These are phyloP conservation scores for Silybum marianum DNA, from an alignment of 129 eudicot genomes.

Conservation along the genomic window DNA sequence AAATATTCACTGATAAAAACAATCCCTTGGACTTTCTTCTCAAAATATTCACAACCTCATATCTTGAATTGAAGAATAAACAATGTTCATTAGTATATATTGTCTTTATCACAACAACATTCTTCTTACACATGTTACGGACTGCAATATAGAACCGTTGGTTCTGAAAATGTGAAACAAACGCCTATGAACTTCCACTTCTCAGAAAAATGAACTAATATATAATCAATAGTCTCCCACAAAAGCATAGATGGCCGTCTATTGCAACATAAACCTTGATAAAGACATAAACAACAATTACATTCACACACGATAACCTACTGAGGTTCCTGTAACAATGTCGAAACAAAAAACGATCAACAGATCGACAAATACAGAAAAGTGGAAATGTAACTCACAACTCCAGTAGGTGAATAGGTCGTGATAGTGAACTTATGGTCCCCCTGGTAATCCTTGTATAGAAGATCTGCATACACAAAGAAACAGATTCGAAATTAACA, in stretches of 20 bases:
- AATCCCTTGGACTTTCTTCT: neutral
- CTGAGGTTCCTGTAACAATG: conserved; percentile 8
- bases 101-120: neutral
- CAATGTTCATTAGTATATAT: neutral
- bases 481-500: neutral
- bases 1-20: neutral
- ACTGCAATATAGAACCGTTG: neutral
- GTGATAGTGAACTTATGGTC: conserved; percentile 91
- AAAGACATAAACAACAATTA: neutral
- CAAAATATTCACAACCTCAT: neutral
- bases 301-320: conserved; percentile 18
- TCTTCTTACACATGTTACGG: neutral
- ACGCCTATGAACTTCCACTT: conserved; percentile 14
- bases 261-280: neutral
- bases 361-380: conserved; percentile 24
- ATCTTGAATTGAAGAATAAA: neutral
- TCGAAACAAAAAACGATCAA: conserved; percentile 16
- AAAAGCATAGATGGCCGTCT: neutral
- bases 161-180: neutral
- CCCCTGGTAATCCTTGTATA: conserved; percentile 80
- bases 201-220: neutral
- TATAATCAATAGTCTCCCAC: neutral
- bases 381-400: conserved; percentile 48
- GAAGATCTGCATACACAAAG: conserved; percentile 56
- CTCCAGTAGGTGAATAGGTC: conserved; percentile 82